These are phyloP conservation scores for Halophytophthora polymorphica DNA, from an alignment of 352 stramenopile genomes.

Conservation along the genomic window DNA sequence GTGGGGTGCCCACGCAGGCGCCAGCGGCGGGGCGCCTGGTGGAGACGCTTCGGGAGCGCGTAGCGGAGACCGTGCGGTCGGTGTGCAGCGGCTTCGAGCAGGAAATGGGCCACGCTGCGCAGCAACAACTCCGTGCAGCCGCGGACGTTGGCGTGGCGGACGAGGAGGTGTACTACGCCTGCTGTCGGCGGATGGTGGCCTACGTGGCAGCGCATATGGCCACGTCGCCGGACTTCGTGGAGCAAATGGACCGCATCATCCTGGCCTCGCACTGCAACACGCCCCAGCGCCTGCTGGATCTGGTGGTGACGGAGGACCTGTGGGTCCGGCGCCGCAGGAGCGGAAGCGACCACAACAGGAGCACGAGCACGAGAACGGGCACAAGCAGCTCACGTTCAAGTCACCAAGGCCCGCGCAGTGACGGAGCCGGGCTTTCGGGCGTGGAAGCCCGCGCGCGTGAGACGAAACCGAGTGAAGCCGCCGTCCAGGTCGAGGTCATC, in stretches of 20 bases:
- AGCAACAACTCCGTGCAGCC: too few relatives aligned
- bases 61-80: slow-evolving; percentile 13
- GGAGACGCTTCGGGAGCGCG: slow-evolving; percentile 7
- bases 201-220: slow-evolving; percentile 54
- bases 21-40: slow-evolving; percentile 3
- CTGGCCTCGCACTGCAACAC: slow-evolving; percentile 51
- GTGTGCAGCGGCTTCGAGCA: slow-evolving; percentile 9
- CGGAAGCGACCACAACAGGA: slow-evolving; percentile 2
- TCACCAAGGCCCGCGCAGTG: not conserved
- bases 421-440: too few relatives aligned
- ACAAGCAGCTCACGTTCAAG: not conserved
- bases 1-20: slow-evolving; percentile 35
- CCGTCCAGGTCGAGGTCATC: not conserved
- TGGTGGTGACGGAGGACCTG: slow-evolving; percentile 45
- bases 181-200: slow-evolving; percentile 43
- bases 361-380: slow-evolving; percentile 5
- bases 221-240: slow-evolving; percentile 43
- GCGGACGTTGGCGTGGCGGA: slow-evolving; percentile 11
- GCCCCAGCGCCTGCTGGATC: slow-evolving; percentile 31
- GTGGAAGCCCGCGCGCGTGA: not conserved
- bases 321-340: slow-evolving; percentile 24
- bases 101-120: slow-evolving; percentile 5
- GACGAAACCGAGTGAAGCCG: not conserved
- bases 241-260: slow-evolving; percentile 67
- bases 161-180: slow-evolving; percentile 45